phyloP scores from a whole-genome alignment of 257 asterid genomes.

The Phtheirospermum japonicum region DNA sequence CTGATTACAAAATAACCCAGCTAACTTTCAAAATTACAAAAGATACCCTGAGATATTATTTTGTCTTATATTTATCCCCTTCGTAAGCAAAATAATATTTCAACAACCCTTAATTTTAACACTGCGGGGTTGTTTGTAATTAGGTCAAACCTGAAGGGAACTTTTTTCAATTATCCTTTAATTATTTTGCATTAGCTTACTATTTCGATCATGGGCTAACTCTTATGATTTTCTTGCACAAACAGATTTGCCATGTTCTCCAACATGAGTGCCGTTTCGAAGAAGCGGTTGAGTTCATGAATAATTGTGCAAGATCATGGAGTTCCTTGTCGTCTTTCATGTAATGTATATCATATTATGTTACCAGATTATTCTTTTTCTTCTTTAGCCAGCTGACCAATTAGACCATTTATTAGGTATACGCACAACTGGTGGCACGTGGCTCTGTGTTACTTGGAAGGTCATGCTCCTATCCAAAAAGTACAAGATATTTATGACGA shows the following conservation, averaged over 20 bases:
- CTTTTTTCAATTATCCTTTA: too few relatives aligned
- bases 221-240: background rate
- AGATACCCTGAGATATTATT: too few relatives aligned
- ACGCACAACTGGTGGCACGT: slow-evolving; percentile 99
- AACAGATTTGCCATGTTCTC: slow-evolving; percentile 94
- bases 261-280: slow-evolving; percentile 82
- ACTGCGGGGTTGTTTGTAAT: too few relatives aligned
- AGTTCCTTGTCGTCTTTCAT: slow-evolving; percentile 73
- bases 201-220: background rate
- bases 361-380: background rate
- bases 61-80: too few relatives aligned
- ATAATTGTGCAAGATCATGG: slow-evolving; percentile 78
- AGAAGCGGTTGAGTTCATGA: slow-evolving; percentile 93
- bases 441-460: slow-evolving; percentile 91
- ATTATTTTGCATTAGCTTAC: background rate
- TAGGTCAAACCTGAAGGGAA: slow-evolving; percentile 14
- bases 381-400: background rate
- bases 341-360: slow-evolving; percentile 39
- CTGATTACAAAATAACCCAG: too few relatives aligned
- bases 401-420: slow-evolving; percentile 45
- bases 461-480: slow-evolving; percentile 59
- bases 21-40: too few relatives aligned
- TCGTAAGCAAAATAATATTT: too few relatives aligned
- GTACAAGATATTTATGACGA: slow-evolving; percentile 65
- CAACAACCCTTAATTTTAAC: too few relatives aligned